Conservation (phyloP, 2,329 filamentous ascomycete species). For the Ustilaginoidea virens region DNA sequence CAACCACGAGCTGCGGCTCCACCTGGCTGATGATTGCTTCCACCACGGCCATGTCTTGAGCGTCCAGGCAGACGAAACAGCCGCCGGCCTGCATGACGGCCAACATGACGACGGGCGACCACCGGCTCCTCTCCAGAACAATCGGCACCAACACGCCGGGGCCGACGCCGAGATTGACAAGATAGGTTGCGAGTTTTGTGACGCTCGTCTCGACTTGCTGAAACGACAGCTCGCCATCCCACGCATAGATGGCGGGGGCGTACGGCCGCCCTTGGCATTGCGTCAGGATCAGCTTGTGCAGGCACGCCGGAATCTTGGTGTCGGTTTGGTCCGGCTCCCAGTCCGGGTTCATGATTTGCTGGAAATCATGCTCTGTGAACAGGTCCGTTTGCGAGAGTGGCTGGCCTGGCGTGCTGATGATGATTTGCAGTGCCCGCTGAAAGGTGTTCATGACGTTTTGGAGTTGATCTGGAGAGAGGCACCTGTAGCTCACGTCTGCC, state of each 20-base stretch:
- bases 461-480: constrained; percentile 26
- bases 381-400: constrained; percentile 31
- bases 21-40: constrained; percentile 27
- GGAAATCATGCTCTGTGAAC: constrained; percentile 38
- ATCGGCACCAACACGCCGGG: constrained; percentile 46
- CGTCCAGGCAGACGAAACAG: constrained; percentile 34
- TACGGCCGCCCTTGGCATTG: constrained; percentile 23
- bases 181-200: constrained; percentile 23
- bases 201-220: constrained; percentile 22
- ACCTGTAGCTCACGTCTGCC: constrained; percentile 27
- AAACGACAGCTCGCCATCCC: constrained; percentile 30
- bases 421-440: constrained; percentile 31
- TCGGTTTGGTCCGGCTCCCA: constrained; percentile 23
- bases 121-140: constrained; percentile 52
- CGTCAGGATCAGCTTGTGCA: constrained; percentile 29
- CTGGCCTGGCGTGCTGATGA: constrained; percentile 25
- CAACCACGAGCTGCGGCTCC: constrained; percentile 27
- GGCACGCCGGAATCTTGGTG: constrained; percentile 22
- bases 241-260: constrained; percentile 25
- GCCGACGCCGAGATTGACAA: constrained; percentile 34
- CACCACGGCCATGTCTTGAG: constrained; percentile 24
- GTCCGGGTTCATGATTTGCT: constrained; percentile 38
- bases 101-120: constrained; percentile 54
- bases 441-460: constrained; percentile 36
- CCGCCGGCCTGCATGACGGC: constrained; percentile 47